These are phyloP conservation scores for Xylaria sp. DNA, from an alignment of 2,329 filamentous ascomycete species.

Conservation along the genomic window DNA sequence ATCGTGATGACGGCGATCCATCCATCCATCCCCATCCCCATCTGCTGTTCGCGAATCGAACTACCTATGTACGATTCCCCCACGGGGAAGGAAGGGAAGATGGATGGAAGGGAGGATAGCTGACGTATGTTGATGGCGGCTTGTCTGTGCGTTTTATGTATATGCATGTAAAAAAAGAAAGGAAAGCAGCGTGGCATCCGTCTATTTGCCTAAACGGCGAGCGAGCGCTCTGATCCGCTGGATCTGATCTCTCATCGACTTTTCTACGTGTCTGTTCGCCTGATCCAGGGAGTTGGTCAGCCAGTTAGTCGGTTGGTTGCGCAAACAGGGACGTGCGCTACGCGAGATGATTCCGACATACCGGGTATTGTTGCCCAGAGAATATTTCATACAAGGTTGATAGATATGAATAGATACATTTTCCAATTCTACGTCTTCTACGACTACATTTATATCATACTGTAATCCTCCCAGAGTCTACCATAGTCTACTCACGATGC, in stretches of 20 bases:
- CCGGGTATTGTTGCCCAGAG: neutral
- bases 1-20: too few relatives aligned
- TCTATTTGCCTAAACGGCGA: slow-evolving; percentile 37
- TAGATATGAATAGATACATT: neutral
- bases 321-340: neutral
- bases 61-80: neutral
- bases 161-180: neutral
- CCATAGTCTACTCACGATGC: neutral
- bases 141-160: neutral
- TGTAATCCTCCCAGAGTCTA: neutral
- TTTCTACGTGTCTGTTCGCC: neutral
- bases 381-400: neutral
- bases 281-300: neutral
- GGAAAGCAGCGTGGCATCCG: slow-evolving; percentile 19
- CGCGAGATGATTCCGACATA: too few relatives aligned
- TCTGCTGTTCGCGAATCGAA: neutral
- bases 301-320: neutral
- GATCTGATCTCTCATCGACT: neutral
- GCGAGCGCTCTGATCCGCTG: slow-evolving; percentile 17
- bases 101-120: neutral
- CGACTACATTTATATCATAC: neutral
- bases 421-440: neutral
- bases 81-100: neutral
- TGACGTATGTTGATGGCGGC: neutral
- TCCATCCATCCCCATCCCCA: neutral